Base-by-base conservation (phyloP, 176 grass and related monocot species). In the Guadua angustifolia region DNA sequence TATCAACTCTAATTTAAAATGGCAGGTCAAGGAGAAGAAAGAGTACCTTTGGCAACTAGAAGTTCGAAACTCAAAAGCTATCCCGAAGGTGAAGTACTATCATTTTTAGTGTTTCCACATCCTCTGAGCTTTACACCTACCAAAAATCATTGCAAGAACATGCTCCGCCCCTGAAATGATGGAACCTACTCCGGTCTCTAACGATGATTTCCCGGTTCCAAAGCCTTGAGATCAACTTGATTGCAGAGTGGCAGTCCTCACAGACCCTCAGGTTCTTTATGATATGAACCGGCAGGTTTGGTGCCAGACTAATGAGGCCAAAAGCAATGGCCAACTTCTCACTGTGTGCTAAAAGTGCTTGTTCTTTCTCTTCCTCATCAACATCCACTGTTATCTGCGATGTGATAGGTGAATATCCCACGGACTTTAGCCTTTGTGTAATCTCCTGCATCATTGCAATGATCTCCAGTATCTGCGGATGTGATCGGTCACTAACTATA, bases 141-240 rank as follows among this genome's bases (percentile, higher is more conserved):
- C 92, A 97, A 85, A 94, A 94, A 77, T 91, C 85, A 71, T 91
- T 89, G 82, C 92, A 97, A 33, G 94, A 97, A 84, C 94, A 97
- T 75, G 42, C 4, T 26, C 83, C 89, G 1, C 83, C 73, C 79
- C 52, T 88, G 79, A 90, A 92, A 88, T 97, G 89, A 26, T 97
- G 94, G 66, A 97, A 97, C 75, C 89, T 84, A 43, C 88, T 94
- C 38, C 89, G 69, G 61, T 97, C 92, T 90, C 94, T 90, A n/a
- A 94, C 83, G 5, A 94, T 85, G 17, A 97, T 86, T 72, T 97
- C 86, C 47, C 81, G 32, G 29, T 74, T 89, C 90, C 86, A 92
- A 40, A 92, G 77, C 73, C 71, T 90, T 35, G 92, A 92, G 74
- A 94, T 89, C 63, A 88, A 75, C 71, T 97, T 97, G 77, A 94